Evolutionary conservation across 2,329 filamentous ascomycete species (phyloP), one percentile per base, ranked within the genome.

Genomic region (Ampelomyces quisqualis): DNA sequence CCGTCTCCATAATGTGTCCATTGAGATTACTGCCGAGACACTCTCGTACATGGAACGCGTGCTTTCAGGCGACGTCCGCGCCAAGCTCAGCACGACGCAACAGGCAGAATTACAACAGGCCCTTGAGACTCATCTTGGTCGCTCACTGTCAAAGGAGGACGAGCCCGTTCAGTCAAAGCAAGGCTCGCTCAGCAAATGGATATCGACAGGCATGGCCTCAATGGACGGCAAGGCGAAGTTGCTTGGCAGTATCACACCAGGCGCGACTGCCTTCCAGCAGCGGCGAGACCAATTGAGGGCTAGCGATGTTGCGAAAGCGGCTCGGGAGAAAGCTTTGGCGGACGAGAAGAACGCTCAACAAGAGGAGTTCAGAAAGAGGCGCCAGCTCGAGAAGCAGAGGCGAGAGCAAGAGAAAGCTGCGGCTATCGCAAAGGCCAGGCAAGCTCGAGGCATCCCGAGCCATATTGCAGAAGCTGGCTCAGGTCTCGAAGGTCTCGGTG

Each of bases 21-120:
- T 95, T 53, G 81, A 83, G 38, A 79, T 95, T 20, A 79, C 82
- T 24, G 65, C 78, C 10, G 74, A 74, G 3, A 77, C 84, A 2
- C 72, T 80, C 19, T 71, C 73, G 21, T 81, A 79, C 51, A 82
- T 91, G 51, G 77, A 79, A 39, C 81, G 84, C 57, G 81, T 87
- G 45, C 74, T 86, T 40, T 81, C 79, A 45, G 76, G 77, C 43
- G 71, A 76, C 14, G 79, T 84, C 51, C 84, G 80, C 57, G 95
- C 90, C 2, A 95, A 95, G 55, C 72, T 97, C 53, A 87, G 80
- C 9, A 79, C 81, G 23, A 83, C 86, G 41, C 90, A 97, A 62
- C 89, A 90, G 53, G 91, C 90, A 8, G 88, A 95, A 68, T 74
- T 97, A 34, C 75, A 80, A 38, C 70, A 77, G 37, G 78, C 80